These are phyloP conservation scores for Botryotinia convoluta DNA, from an alignment of 2,329 filamentous ascomycete species.

Conservation along the genomic window DNA sequence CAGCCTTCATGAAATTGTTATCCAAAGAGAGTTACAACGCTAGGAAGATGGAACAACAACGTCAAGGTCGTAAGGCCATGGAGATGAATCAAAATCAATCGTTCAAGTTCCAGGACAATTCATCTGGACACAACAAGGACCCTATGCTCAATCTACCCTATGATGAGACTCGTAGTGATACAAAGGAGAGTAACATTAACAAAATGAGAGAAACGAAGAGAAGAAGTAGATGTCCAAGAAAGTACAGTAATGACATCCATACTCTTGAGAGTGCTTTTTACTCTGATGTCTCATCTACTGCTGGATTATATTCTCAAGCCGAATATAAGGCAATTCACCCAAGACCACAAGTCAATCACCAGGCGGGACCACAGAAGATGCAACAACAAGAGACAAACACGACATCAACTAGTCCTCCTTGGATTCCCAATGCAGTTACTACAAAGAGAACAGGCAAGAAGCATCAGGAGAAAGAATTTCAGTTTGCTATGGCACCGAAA, in stretches of 20 bases:
- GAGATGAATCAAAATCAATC: neutral
- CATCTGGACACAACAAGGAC: neutral
- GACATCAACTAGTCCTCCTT: neutral
- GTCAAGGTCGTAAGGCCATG: neutral
- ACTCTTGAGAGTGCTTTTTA: too few relatives aligned
- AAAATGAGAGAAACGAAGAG: neutral
- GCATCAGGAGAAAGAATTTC: neutral
- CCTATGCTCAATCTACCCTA: fast-evolving
- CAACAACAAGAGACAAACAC: neutral
- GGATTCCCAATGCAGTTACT: neutral
- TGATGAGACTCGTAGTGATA: neutral
- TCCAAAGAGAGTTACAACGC: neutral
- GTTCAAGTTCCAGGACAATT: neutral
- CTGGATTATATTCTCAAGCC: neutral
- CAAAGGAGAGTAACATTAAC: neutral
- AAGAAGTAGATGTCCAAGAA: neutral
- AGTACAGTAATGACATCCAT: too few relatives aligned
- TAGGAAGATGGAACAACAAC: neutral
- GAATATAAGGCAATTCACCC: neutral
- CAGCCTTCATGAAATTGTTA: neutral
- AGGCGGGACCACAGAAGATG: neutral
- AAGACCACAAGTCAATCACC: neutral
- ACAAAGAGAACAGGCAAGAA: neutral
- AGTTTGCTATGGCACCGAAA: neutral
- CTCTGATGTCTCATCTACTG: neutral